These are phyloP conservation scores for Ilex paraguariensis DNA, from an alignment of 305 asterid genomes.

Conservation along the genomic window DNA sequence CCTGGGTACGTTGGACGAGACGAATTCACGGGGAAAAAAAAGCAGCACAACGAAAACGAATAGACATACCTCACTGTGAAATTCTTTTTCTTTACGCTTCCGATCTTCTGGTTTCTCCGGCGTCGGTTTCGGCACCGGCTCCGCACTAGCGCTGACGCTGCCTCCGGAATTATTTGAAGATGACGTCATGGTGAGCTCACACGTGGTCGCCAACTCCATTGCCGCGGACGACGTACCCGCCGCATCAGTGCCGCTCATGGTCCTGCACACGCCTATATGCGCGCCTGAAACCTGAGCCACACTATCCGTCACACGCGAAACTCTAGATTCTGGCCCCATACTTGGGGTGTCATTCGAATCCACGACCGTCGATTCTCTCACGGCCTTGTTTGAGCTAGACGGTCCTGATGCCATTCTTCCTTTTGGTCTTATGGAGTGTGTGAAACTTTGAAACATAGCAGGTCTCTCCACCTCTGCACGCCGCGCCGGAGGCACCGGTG, in stretches of 20 bases:
- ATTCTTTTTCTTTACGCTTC: constrained; percentile 54
- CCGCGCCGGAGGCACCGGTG: constrained; percentile 18
- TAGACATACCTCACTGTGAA: constrained; percentile 55
- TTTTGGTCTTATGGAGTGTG: constrained; percentile 51
- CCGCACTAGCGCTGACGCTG: constrained; percentile 23
- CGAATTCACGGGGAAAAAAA: background rate
- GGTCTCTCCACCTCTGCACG: constrained; percentile 10
- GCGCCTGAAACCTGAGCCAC: constrained; percentile 15
- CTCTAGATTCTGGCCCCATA: constrained; percentile 28
- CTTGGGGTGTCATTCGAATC: constrained; percentile 48
- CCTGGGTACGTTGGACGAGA: background rate
- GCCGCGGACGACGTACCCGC: constrained; percentile 12
- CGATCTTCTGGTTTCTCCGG: constrained; percentile 22
- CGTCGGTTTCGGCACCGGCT: constrained; percentile 13
- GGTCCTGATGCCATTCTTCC: constrained; percentile 27
- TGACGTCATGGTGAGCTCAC: constrained; percentile 24
- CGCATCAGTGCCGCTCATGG: constrained; percentile 7
- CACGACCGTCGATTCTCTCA: constrained; percentile 38
- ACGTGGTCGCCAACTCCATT: constrained; percentile 15
- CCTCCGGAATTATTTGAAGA: constrained; percentile 33
- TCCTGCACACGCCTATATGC: constrained; percentile 19
- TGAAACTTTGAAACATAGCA: constrained; percentile 40
- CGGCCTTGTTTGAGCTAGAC: constrained; percentile 22
- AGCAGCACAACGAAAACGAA: background rate
- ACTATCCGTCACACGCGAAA: constrained; percentile 28